Evolutionary conservation across 208 protist genomes (phyloP).

Genomic region (Leishmania mexicana): DNA sequence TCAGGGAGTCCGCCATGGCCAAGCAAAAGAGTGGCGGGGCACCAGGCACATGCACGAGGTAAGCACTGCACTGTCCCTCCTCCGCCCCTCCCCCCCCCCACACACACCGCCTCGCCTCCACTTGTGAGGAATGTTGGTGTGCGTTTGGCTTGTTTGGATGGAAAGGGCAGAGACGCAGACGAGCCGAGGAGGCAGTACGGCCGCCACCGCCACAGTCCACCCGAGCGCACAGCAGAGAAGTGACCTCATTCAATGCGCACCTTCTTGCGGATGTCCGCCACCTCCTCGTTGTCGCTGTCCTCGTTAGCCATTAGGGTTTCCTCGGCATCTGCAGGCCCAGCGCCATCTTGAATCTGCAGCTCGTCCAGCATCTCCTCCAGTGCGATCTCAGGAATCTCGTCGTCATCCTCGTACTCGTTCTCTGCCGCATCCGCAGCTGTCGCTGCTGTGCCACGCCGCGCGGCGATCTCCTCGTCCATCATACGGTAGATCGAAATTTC

Average conservation of each 20-base stretch:
- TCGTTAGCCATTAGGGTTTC: constrained; percentile 18
- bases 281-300: constrained; percentile 21
- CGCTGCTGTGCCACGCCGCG: constrained; percentile 19
- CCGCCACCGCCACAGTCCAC: not conserved
- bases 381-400: constrained; percentile 64
- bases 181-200: not conserved
- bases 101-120: not conserved
- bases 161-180: not conserved
- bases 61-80: not conserved
- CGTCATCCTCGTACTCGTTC: constrained; percentile 53
- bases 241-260: constrained; percentile 29
- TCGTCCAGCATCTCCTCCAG: constrained; percentile 89
- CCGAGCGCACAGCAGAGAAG: not conserved
- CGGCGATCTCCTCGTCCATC: constrained; percentile 52
- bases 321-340: constrained; percentile 11
- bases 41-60: not conserved
- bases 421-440: constrained; percentile 13
- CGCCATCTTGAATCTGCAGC: constrained; percentile 71
- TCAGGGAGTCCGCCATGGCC: not conserved
- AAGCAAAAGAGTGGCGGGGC: not conserved
- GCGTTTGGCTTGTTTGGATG: not conserved
- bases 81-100: not conserved
- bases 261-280: constrained; percentile 36
- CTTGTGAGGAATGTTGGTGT: not conserved
- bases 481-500: constrained; percentile 87